Percentiles rank a stretch among this genome's conserved stretches.
Evolutionary conservation across 1,284 basidiomycete genomes (phyloP).

Genomic region (Melampsora larici-populina): DNA sequence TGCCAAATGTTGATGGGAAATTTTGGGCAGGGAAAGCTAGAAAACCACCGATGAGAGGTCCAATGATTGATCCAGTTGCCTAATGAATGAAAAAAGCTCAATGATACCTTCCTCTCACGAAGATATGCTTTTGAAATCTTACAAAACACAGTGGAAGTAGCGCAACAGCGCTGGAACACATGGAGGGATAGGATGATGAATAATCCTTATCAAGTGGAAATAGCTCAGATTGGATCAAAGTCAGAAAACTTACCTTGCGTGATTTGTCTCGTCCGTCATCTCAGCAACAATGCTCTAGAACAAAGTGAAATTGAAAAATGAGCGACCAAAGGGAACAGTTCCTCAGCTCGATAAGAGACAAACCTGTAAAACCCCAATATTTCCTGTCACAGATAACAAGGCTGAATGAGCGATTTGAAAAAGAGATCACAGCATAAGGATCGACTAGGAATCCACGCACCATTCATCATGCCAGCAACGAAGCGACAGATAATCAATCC

Average conservation of each 20-base stretch:
- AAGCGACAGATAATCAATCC: constrained; percentile 34
- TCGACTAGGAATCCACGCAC: constrained; percentile 2
- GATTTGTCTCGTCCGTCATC: constrained; percentile 33
- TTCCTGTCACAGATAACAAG: constrained; percentile 5
- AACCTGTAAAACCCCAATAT: constrained; percentile 36
- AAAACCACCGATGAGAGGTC: constrained; percentile 35
- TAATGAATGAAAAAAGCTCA: neutral
- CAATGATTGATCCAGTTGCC: constrained; percentile 36
- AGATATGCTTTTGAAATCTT: too few relatives aligned
- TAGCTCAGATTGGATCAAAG: too few relatives aligned
- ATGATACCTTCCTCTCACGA: too few relatives aligned
- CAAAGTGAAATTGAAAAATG: too few relatives aligned
- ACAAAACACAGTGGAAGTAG: too few relatives aligned
- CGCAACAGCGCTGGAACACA: too few relatives aligned
- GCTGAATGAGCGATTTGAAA: too few relatives aligned
- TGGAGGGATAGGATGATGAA: too few relatives aligned
- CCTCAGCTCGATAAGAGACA: neutral
- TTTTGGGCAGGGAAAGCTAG: constrained; percentile 34
- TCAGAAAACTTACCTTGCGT: constrained; percentile 12
- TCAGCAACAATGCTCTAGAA: constrained; percentile 32
- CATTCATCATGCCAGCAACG: constrained; percentile 43
- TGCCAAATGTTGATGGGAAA: constrained; percentile 20
- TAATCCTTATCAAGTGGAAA: too few relatives aligned
- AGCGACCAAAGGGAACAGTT: too few relatives aligned
- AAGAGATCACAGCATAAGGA: too few relatives aligned